Base-by-base conservation (phyloP, 805 yeast genomes). In the Candida awuae region DNA sequence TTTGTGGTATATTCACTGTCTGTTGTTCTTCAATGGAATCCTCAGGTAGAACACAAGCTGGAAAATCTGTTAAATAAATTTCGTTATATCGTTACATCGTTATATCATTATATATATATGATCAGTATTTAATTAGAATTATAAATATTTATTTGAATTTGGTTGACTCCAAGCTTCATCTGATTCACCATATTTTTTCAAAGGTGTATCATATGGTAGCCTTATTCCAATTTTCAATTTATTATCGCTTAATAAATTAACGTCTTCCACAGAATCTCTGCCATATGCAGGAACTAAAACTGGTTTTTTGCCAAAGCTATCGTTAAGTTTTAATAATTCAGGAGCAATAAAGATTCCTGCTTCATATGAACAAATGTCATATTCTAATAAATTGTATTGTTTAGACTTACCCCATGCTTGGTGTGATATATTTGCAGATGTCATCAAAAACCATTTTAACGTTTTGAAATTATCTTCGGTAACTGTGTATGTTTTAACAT, bases 351-450 rank as follows among this genome's bases (percentile, higher is more conserved):
- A 50, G 0, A 78, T 66, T 1, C 84, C 84, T 1, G 68, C 67
- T 51, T 78, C 84, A 54, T 63, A 77, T 3, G 66, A 74, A 53
- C 45, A 56, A 39, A 59, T 63, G 47, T 47, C 49, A 42, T 50
- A 59, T 9, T 55, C 50, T n/a, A 67, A 63, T 12, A 44, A 29
- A 21, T 38, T 35, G 14, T 34, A 32, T 23, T 41, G 47, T 29
- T 54, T 48, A 13, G 63, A 61, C 5, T 53, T 59, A 0, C 95
- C 95, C 95, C 95, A 85, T 1, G 94, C 95, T 43, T 75, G 81
- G 39, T 73, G 73, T 23, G 88, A 79, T 29, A 84, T 51, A 52
- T 85, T 85, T 23, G 85, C 82, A 34, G 87, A 79, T 0, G 92
- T 82, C 53, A 82, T 65, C 6, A 82, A 55, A 15, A 78, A 69